Evolutionary conservation across 2,329 filamentous ascomycete species (phyloP), one percentile per base, ranked within the genome.

Genomic region (Neocucurbitaria cava): DNA sequence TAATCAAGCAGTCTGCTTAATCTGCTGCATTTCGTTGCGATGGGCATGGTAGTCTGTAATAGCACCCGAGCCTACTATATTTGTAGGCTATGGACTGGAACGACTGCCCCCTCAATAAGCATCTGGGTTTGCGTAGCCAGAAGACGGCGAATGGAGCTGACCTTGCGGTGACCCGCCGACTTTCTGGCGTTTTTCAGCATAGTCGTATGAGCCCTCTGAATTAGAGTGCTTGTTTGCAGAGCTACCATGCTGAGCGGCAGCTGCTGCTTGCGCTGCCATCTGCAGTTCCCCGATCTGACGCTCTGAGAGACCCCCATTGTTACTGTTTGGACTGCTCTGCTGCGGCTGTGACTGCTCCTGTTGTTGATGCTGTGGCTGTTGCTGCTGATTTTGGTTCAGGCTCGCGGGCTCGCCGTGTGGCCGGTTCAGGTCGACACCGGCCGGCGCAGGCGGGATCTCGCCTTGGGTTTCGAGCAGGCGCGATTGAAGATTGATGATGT

Each of bases 401-500:
- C 57, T 66, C 21, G 69, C 46, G 13, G 66, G 62, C 47, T 73
- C 68, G 52, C 61, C 63, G 35, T 81, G 79, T 7, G 85, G 82
- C 53, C 84, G 82, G 46, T 78, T 81, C 24, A 96, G 80, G 68
- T 91, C 90, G 61, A 96, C 84, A 64, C 91, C 91, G 1, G 89
- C 82, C 1, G 94, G 94, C 9, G 93, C 88, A 57, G 89, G 90
- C 0, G 95, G 95, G 50, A 90, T 88, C 64, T 96, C 92, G 70
- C 90, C 89, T 66, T 92, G 88, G 2, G 87, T 85, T 64, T 97
- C 93, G 56, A 97, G 83, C 31, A 98, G 83, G 36, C 91, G 88
- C 5, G 90, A 89, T 76, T 99, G 95, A 15, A 99, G 83, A 66
- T 89, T 90, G 71, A 97, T 89, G 64, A 97, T 89, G 78, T 98